Evolutionary conservation across 768 basidiomycete species (phyloP).

Genomic region (Russula virescens): DNA sequence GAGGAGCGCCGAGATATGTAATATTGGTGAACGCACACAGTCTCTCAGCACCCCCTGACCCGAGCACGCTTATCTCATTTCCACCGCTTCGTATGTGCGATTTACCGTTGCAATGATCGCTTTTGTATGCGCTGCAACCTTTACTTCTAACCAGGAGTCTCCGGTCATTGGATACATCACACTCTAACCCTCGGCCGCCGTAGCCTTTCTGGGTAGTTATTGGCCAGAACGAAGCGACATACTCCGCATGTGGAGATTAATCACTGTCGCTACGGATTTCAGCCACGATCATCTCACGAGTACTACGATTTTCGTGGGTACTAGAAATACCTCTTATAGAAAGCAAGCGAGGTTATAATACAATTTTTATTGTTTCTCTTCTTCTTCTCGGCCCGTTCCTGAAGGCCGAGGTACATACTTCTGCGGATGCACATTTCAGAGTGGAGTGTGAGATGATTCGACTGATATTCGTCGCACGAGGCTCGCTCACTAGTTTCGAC

Average conservation of each 20-base stretch:
- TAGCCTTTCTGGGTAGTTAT: conserved; percentile 6
- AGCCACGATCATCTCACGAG: neutral
- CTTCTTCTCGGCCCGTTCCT: conserved; percentile 1
- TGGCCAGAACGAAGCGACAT: neutral
- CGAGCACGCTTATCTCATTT: neutral
- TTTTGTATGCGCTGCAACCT: neutral
- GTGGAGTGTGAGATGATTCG: neutral
- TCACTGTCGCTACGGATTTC: conserved; percentile 7
- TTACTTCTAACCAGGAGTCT: neutral
- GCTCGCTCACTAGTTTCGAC: conserved; percentile 6
- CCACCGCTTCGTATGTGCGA: neutral
- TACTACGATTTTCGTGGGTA: neutral
- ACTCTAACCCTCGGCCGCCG: neutral
- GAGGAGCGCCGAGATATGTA: neutral
- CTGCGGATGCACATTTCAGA: neutral
- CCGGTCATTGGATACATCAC: neutral
- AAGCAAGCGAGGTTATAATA: neutral
- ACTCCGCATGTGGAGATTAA: neutral
- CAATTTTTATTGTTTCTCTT: conserved; percentile 1
- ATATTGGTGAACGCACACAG: neutral
- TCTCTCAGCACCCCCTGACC: neutral
- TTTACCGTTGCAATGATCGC: neutral
- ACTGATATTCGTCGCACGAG: neutral
- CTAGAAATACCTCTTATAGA: neutral
- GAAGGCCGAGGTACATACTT: neutral